Percentiles rank a stretch among this genome's conserved stretches.
Conservation (phyloP, 495 filamentous ascomycete species). For the Lindgomyces ingoldianus region DNA sequence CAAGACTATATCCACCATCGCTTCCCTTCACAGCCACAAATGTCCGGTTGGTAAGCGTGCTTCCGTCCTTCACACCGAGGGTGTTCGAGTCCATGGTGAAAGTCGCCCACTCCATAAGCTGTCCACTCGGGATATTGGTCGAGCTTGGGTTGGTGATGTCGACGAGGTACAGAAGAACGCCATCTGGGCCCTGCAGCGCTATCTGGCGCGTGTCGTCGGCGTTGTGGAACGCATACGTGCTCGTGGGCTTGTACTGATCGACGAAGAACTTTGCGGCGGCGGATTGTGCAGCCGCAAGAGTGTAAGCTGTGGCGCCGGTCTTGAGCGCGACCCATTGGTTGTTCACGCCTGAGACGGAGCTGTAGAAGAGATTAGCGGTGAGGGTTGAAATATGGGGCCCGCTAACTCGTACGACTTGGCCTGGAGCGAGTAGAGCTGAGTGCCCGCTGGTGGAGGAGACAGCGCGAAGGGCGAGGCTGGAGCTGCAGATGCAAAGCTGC, state of each 20-base stretch:
- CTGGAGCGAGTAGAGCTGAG: conserved; percentile 30
- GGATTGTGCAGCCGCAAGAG: conserved; percentile 1
- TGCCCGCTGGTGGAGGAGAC: conserved; percentile 18
- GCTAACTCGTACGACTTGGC: conserved; percentile 22
- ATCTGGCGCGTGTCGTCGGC: conserved; percentile 27
- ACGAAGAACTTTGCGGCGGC: conserved; percentile 23
- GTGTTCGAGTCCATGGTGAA: conserved; percentile 25
- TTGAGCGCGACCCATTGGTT: conserved; percentile 20
- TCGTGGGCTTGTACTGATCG: conserved; percentile 15
- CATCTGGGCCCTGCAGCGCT: conserved; percentile 19
- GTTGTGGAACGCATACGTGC: conserved; percentile 19
- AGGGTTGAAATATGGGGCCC: background rate
- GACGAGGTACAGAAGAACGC: conserved; percentile 18
- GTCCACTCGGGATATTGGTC: conserved; percentile 18
- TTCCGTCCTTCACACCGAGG: conserved; percentile 29
- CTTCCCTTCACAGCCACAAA: conserved; percentile 23
- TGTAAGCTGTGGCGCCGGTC: conserved; percentile 15
- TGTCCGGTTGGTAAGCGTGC: conserved; percentile 17
- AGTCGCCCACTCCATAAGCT: conserved; percentile 32
- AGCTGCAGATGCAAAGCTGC: conserved; percentile 20
- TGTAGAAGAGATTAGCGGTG: background rate
- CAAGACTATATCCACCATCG: conserved; percentile 10
- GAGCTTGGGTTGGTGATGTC: conserved; percentile 20
- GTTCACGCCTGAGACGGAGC: conserved; percentile 10
- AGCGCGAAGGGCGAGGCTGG: background rate